Evolutionary conservation across 208 protist species (phyloP), one percentile per base, ranked within the genome.

Genomic region (Wallacemonas sp.): DNA sequence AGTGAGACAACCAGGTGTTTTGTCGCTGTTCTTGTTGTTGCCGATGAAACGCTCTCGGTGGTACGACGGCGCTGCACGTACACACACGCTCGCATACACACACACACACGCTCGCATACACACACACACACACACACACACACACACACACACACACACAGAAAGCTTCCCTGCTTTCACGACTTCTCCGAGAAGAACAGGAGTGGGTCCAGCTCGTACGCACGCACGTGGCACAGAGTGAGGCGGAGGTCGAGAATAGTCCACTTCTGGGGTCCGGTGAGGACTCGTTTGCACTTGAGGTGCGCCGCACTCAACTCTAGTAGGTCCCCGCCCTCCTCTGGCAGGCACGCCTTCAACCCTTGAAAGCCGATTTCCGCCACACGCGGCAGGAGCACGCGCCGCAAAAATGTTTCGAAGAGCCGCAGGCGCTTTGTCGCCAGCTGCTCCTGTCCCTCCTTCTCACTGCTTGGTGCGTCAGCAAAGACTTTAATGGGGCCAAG

Each of bases 261-360:
- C 80, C 84, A 90, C 64, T 78, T 79, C 73, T 87, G 84, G 9
- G 76, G 77, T 6, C 84, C 84, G 19, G 76, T 41, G n/a, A 58
- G 73, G 10, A 27, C 22, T 6, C 66, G 29, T 60, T 85, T 84
- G 39, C 64, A 37, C 33, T 45, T 17, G 21, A 90, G 44, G 17
- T 58, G 62, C 12, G 58, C 37, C n/a, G 39, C 58, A 1, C 71
- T 66, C 30, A 82, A 24, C n/a, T 68, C 64, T 1, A 82, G 29
- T 17, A 84, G 33, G 33, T 65, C 71, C 17, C 71, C 76, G 8
- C 71, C 71, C 30, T 85, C 75, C 64, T 84, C 76, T 3, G 72
- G 63, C 3, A 79, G 46, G 0, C 68, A 46, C 12, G 44, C 38
- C 17, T 59, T 33, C 24, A 83, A 27, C 13, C 33, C 59, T 15